Evolutionary conservation across 148 eudicot species (phyloP).

Genomic region (Rhododendron molle): DNA sequence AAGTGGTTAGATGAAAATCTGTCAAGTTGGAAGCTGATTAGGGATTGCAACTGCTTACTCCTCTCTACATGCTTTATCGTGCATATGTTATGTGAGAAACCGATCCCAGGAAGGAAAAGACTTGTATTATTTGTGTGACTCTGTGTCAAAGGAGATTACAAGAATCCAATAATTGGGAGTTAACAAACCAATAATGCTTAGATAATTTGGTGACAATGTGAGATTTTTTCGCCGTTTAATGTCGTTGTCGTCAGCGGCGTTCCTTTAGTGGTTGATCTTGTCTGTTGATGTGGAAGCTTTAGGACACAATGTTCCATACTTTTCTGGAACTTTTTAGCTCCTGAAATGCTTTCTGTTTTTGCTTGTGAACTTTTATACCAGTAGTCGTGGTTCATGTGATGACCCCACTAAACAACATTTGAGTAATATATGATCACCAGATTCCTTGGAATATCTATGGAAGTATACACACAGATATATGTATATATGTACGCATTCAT

Average conservation of each 20-base stretch:
- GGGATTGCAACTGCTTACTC: background rate
- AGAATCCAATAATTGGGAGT: background rate
- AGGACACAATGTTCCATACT: background rate
- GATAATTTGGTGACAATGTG: background rate
- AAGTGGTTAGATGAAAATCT: background rate
- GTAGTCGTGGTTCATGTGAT: background rate
- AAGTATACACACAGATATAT: no score
- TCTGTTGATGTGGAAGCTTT: background rate
- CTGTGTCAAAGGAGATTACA: background rate
- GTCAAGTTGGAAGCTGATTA: background rate
- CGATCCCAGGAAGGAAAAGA: background rate
- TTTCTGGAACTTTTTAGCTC: background rate
- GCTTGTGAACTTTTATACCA: background rate
- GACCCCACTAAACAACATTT: no score
- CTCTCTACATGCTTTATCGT: background rate
- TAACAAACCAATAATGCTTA: background rate
- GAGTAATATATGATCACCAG: background rate
- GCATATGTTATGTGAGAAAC: background rate
- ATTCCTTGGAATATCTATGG: background rate
- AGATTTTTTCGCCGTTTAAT: background rate
- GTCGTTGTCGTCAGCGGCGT: background rate
- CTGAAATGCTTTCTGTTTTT: background rate
- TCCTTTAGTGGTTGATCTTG: constrained; percentile 5
- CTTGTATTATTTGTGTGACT: background rate
- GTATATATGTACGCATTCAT: no score